Percentiles rank a stretch among this genome's conserved stretches.
Conservation (phyloP, 129 eudicot genomes). For the Calendula officinalis region DNA sequence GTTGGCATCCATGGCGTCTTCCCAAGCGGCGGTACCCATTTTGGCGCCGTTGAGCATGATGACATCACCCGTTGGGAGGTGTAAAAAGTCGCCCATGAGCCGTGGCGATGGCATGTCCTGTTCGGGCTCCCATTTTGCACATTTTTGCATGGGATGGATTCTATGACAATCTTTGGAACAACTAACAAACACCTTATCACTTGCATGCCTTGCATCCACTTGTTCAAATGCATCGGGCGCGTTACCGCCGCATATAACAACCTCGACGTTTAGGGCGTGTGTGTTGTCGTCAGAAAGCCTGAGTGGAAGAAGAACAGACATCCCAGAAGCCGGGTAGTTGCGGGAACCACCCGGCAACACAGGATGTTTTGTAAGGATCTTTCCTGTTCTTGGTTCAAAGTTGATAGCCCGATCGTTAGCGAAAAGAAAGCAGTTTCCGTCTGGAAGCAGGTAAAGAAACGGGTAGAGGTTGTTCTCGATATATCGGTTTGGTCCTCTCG, state of each 20-base stretch:
- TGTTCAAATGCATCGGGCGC: constrained; percentile 34
- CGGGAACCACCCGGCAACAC: constrained; percentile 56
- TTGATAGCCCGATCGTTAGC: constrained; percentile 49
- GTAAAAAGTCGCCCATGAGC: constrained; percentile 67
- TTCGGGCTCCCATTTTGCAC: constrained; percentile 62
- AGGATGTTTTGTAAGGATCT: constrained; percentile 32
- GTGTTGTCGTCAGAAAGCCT: constrained; percentile 8
- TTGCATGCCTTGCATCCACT: constrained; percentile 41
- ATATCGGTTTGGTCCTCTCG: constrained; percentile 19
- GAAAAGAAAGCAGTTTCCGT: constrained; percentile 59
- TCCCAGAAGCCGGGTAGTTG: constrained; percentile 68
- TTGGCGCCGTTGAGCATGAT: constrained; percentile 70
- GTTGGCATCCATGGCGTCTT: constrained; percentile 54
- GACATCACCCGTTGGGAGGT: constrained; percentile 71
- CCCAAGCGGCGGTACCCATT: constrained; percentile 73
- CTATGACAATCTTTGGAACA: constrained; percentile 70
- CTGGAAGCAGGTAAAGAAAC: constrained; percentile 55
- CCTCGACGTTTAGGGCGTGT: constrained; percentile 32
- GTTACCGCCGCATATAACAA: constrained; percentile 82
- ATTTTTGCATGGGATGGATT: constrained; percentile 24
- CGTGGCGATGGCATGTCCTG: constrained; percentile 68
- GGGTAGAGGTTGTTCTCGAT: constrained; percentile 77
- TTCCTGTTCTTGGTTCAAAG: constrained; percentile 32
- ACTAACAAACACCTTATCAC: constrained; percentile 28
- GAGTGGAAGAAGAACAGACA: constrained; percentile 59